Evolutionary conservation across 768 basidiomycete species (phyloP).

Genomic region (Tulasnella sp.): DNA sequence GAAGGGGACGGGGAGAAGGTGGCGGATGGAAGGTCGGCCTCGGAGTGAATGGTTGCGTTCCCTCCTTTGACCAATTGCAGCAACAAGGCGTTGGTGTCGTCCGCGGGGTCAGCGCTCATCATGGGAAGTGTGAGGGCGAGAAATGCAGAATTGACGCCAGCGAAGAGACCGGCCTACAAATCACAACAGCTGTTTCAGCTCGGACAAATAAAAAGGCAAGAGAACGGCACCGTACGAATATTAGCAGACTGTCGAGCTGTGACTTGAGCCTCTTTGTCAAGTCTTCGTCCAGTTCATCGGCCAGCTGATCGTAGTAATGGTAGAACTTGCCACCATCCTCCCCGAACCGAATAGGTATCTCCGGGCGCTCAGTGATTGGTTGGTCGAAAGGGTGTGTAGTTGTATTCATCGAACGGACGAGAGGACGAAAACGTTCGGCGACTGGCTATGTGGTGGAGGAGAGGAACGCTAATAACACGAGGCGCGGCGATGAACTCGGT

Average conservation of each 20-base stretch:
- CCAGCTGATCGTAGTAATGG: not conserved
- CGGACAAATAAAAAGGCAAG: not conserved
- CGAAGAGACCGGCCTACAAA: conserved; percentile 1
- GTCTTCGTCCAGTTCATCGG: not conserved
- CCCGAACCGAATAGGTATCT: not conserved
- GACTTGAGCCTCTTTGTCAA: not conserved
- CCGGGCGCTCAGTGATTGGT: not conserved
- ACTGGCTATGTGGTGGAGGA: no score
- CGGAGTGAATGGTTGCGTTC: not conserved
- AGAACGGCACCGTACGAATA: not conserved
- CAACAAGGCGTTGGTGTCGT: not conserved
- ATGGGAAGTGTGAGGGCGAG: not conserved
- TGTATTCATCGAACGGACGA: not conserved
- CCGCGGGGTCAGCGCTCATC: conserved; percentile 7
- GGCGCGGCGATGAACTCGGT: no score
- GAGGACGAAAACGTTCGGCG: no score
- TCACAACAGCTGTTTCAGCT: not conserved
- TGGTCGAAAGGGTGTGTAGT: not conserved
- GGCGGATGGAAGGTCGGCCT: not conserved
- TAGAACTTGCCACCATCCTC: not conserved
- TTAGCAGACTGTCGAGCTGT: not conserved
- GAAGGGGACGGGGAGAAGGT: not conserved
- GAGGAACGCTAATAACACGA: no score
- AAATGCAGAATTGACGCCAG: conserved; percentile 4
- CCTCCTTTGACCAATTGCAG: not conserved